phyloP scores from a whole-genome alignment of 2,329 filamentous ascomycete genomes.

The Truncatella angustata region DNA sequence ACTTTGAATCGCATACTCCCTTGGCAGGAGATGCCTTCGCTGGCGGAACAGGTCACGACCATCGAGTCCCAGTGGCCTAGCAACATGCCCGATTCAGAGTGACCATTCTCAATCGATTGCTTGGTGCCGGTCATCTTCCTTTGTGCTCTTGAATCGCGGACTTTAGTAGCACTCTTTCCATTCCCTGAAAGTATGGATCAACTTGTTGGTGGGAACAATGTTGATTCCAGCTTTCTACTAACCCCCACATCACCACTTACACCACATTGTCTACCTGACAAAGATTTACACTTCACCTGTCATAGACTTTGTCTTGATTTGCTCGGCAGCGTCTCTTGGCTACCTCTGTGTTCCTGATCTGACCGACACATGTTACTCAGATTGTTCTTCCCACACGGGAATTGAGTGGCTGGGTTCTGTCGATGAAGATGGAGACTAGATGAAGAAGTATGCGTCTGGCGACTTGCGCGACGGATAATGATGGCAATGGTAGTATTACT shows the following conservation, averaged over 20 bases:
- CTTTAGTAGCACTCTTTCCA: not conserved
- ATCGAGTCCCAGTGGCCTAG: not conserved
- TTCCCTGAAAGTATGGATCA: not conserved
- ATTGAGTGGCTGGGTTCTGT: no score
- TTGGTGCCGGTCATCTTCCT: not conserved
- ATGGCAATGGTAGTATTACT: not conserved
- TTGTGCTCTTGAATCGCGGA: not conserved
- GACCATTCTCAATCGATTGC: not conserved
- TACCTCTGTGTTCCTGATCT: no score
- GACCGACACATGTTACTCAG: no score
- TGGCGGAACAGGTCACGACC: not conserved
- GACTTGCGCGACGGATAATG: no score
- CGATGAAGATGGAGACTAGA: no score
- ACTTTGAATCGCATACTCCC: not conserved
- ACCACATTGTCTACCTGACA: not conserved
- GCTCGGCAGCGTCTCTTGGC: no score
- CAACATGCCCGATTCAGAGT: not conserved
- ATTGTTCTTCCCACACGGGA: no score
- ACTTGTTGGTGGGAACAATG: slow-evolving; percentile 11
- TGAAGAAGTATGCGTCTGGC: no score
- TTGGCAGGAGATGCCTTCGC: not conserved
- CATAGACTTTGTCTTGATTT: not conserved
- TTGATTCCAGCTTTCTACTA: not conserved
- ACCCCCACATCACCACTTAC: not conserved
- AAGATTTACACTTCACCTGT: not conserved